Evolutionary conservation across 345 rosid species (phyloP).

Genomic region (Eucalyptus globulus): DNA sequence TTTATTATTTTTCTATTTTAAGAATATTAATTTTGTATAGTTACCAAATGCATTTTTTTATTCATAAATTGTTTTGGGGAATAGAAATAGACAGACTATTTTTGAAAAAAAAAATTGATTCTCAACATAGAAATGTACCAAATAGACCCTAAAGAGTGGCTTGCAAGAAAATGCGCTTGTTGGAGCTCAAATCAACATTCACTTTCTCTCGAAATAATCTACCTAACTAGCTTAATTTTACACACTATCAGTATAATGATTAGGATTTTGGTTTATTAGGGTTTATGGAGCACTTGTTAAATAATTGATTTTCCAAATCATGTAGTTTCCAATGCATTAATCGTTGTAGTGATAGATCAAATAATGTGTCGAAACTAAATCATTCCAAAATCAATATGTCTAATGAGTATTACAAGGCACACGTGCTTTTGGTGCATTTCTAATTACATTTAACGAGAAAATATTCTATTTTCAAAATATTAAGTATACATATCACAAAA

Average conservation of each 20-base stretch:
- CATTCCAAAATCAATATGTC: not conserved
- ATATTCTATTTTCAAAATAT: not conserved
- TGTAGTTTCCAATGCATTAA: not conserved
- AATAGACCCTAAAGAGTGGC: not conserved
- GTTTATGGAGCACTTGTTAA: not conserved
- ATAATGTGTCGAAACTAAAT: not conserved
- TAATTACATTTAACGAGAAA: not conserved
- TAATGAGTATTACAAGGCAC: not conserved
- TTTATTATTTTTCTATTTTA: too few species aligned
- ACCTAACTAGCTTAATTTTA: not conserved
- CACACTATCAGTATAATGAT: not conserved
- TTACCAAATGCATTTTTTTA: fast-evolving
- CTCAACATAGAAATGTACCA: fast-evolving
- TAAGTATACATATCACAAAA: not conserved
- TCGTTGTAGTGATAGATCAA: not conserved
- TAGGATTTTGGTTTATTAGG: not conserved
- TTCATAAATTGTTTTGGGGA: too few species aligned
- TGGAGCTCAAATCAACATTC: not conserved
- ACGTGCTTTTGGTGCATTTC: not conserved
- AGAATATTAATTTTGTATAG: fast-evolving
- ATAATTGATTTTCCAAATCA: not conserved
- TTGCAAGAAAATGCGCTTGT: fast-evolving
- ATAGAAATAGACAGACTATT: too few species aligned
- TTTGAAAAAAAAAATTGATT: fast-evolving
- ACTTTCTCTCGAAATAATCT: not conserved